Conservation (phyloP, 1,284 basidiomycete species). For the Tylopilus sp. region DNA sequence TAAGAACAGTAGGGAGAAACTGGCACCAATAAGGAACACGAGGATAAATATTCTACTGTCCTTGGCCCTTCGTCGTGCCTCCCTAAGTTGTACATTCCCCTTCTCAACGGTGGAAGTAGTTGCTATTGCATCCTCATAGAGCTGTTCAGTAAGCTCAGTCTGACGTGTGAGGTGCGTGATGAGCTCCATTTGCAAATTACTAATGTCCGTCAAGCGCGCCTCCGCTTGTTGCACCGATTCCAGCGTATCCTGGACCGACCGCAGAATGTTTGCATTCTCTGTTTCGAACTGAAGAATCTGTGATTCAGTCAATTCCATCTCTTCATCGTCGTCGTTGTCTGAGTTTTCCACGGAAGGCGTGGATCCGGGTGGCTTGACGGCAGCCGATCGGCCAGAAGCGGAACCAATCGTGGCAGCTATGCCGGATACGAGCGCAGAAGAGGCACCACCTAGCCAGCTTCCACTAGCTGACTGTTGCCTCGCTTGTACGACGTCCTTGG, state of each 20-base stretch:
- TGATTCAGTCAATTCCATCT: slow-evolving; percentile 80
- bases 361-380: slow-evolving; percentile 35
- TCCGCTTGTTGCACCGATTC: slow-evolving; percentile 92
- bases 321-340: slow-evolving; percentile 73
- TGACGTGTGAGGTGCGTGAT: slow-evolving; percentile 88
- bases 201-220: slow-evolving; percentile 89
- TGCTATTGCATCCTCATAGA: slow-evolving; percentile 90
- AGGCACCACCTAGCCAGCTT: slow-evolving; percentile 75
- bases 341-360: slow-evolving; percentile 54
- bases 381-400: slow-evolving; percentile 44
- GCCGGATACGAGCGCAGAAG: slow-evolving; percentile 64
- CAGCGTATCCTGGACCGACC: slow-evolving; percentile 84
- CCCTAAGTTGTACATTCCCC: slow-evolving; percentile 87
- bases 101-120: slow-evolving; percentile 87
- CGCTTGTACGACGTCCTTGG: slow-evolving; percentile 31
- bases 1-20: slow-evolving; percentile 87
- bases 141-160: slow-evolving; percentile 89
- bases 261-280: slow-evolving; percentile 88
- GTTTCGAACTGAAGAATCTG: slow-evolving; percentile 93
- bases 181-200: slow-evolving; percentile 89
- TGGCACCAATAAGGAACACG: slow-evolving; percentile 89
- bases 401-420: slow-evolving; percentile 75
- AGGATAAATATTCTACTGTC: slow-evolving; percentile 88
- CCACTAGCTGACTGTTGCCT: slow-evolving; percentile 43
- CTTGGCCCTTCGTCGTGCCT: slow-evolving; percentile 84